Base-by-base conservation (phyloP, 164 flowering plant genomes). In the Stephania cephalantha region DNA sequence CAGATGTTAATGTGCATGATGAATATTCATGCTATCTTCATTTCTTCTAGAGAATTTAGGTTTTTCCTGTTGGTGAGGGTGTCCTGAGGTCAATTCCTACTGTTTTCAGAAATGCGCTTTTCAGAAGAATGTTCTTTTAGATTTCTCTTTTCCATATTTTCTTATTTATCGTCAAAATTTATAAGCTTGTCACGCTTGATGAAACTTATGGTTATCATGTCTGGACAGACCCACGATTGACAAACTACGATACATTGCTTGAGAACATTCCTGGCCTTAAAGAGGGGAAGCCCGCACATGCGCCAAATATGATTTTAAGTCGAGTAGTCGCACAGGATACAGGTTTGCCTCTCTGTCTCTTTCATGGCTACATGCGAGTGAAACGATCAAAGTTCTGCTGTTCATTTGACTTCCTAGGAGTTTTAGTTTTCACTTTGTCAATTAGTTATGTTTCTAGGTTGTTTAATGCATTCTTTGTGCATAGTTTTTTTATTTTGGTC, bases 241-340 rank as follows among this genome's bases (percentile, higher is more conserved):
- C 97, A 12, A 98, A 96, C 81, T 96, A 92, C 85, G 97, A 94
- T 70, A 91, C 97, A 17, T 86, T 94, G 86, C 94, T 96, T 71
- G 81, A 89, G 82, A 96, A 94, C 84, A 80, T 96, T 61, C 83
- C 85, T 61, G 96, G 86, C 76, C 79, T 96, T 50, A 92, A 89
- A 81, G 94, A 81, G 73, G 99, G 97, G 75, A 91, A 86, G 75
- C 78, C 79, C 46, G 94, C 83, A 68, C 84, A 92, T 81, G 89
- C 90, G 81, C 99, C 98, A 69, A 85, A 22, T 96, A 96, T 87
- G 99, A 96, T 86, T 96, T 89, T 88, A 96, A 96, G 84, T 81
- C 90, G 55, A 94, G 99, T 79, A 86, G 89, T 30, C 91, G 98
- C 52, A 84, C 82, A 9, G 99, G 99, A 82, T 91, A 88, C 93